These are phyloP conservation scores for Lachancea mirantina DNA, from an alignment of 805 yeast species.

Conservation along the genomic window DNA sequence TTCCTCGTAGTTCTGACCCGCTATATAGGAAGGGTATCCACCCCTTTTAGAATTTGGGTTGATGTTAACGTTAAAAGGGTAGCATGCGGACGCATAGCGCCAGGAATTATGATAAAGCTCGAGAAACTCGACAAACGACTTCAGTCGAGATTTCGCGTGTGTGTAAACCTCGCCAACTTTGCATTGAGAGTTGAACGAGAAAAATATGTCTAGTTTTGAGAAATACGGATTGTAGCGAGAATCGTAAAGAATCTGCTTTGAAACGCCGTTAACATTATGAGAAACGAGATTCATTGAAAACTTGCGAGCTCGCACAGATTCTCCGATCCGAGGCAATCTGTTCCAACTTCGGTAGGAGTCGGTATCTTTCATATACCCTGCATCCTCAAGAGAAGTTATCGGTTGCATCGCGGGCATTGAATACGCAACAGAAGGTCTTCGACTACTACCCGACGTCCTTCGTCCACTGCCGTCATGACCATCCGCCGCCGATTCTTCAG, in stretches of 20 bases:
- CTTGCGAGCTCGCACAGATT: conserved; percentile 14
- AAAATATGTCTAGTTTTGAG: conserved; percentile 20
- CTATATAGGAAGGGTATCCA: conserved; percentile 8
- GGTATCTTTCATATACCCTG: neutral
- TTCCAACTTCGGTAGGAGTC: conserved; percentile 17
- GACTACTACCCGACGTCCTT: neutral
- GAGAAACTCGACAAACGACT: conserved; percentile 17
- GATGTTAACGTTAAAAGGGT: conserved; percentile 11
- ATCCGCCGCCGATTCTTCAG: conserved; percentile 4
- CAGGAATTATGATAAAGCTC: conserved; percentile 17
- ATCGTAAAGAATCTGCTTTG: conserved; percentile 20
- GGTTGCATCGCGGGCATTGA: neutral
- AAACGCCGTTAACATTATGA: conserved; percentile 21
- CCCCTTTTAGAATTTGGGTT: neutral
- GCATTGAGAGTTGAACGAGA: conserved; percentile 21
- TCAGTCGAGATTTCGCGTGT: conserved; percentile 17
- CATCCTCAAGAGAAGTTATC: neutral
- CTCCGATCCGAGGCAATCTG: conserved; percentile 17
- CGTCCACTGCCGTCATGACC: conserved; percentile 1
- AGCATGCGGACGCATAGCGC: conserved; percentile 17
- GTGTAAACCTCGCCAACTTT: conserved; percentile 16
- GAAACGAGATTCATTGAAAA: conserved; percentile 19
- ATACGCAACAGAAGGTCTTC: neutral
- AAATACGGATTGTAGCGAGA: conserved; percentile 22
- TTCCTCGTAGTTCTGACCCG: conserved; percentile 14